Evolutionary conservation across 495 filamentous ascomycete species (phyloP), one percentile per base, ranked within the genome.

Genomic region (Aspergillus nidulans): DNA sequence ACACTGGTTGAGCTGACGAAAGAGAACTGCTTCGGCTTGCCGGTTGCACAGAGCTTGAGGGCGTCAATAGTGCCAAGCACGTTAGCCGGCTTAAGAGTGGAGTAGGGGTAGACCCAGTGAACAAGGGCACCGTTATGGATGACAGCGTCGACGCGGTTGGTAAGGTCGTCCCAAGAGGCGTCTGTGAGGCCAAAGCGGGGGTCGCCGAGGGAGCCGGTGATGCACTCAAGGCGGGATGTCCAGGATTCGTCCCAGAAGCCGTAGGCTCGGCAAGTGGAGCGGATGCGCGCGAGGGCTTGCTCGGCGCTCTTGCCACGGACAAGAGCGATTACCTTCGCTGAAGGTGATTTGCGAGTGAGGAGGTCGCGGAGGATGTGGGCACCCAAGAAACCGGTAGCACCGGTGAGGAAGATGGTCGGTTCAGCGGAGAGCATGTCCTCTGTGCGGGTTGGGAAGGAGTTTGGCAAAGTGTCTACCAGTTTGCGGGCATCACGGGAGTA

Each of bases 61-160:
- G 83, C 79, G 54, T 91, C 88, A 6, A 95, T 72, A 1, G 92
- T 96, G 7, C 85, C 84, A 41, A 88, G 72, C 3, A 97, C 91
- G 62, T 98, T 98, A 40, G 87, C 76, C 0, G 84, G 72, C 63
- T 81, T 82, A 57, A 98, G 82, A 16, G 84, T 82, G 3, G 85
- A 77, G 72, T 97, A 96, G 9, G 83, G 82, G 59, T 85, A 78
- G 19, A 96, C 82, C 92, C 92, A 97, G 64, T 97, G 86, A 15
- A 96, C 90, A 24, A 73, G 75, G 4, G 94, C 94, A 42, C 91
- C 92, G 62, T 97, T 97, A 74, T 96, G 92, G 47, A 97, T 87
- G 9, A 97, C 77, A 0, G 91, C 73, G 63, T 95, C 89, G 0
- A 87, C 86, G 51, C 82, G 76, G 9, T 85, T 63, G 1, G 79